Percentiles rank a stretch among this genome's conserved stretches.
Conservation (phyloP, 208 protist species). For the Strigomonas culicis region DNA sequence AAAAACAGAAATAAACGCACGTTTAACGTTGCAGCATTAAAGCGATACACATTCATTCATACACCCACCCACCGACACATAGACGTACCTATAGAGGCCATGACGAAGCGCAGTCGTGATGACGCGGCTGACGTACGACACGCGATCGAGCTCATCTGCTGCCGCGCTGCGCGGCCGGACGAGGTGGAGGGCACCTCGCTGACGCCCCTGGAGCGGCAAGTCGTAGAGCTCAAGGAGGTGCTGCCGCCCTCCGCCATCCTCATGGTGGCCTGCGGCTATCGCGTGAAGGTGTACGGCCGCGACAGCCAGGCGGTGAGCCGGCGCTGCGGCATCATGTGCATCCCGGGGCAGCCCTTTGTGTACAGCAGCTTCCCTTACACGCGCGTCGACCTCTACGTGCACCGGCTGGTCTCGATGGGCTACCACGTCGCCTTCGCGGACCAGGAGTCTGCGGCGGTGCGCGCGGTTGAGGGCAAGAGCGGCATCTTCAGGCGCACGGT, state of each 20-base stretch:
- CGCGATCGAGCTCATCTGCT: constrained; percentile 65
- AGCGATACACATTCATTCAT: neutral
- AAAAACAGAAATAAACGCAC: constrained; percentile 2
- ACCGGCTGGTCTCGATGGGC: constrained; percentile 84
- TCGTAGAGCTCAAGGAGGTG: constrained; percentile 54
- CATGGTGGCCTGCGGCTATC: constrained; percentile 86
- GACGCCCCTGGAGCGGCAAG: constrained; percentile 82
- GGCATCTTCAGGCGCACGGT: constrained; percentile 76
- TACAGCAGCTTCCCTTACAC: constrained; percentile 82
- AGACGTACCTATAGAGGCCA: constrained; percentile 6
- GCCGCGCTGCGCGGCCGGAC: constrained; percentile 18
- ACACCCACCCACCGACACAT: neutral
- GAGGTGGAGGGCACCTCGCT: constrained; percentile 39
- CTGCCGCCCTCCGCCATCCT: constrained; percentile 59
- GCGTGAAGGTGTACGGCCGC: constrained; percentile 78
- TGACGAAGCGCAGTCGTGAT: constrained; percentile 60
- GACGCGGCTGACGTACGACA: constrained; percentile 33
- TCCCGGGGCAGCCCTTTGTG: constrained; percentile 72
- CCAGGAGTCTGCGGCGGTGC: constrained; percentile 81
- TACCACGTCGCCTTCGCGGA: constrained; percentile 89
- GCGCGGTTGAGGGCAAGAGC: constrained; percentile 56
- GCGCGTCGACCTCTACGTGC: constrained; percentile 75
- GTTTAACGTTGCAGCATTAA: too few species aligned
- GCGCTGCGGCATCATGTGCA: constrained; percentile 85
- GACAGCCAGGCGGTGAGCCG: constrained; percentile 83